phyloP scores from a whole-genome alignment of 176 grass and related monocot species.

The Musa troglodytarum region DNA sequence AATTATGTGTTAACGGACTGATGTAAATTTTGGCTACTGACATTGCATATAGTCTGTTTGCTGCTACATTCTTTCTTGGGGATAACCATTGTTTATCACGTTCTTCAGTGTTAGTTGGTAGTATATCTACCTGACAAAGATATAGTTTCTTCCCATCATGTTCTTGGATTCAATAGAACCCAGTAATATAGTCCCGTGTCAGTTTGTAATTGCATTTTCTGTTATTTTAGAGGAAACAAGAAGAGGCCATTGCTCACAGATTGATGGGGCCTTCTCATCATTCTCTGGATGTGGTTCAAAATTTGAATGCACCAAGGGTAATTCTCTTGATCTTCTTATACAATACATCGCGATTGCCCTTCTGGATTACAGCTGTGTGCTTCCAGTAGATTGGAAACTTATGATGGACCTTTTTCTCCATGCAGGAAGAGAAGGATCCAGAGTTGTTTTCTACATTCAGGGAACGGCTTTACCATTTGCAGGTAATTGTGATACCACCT shows the following conservation, averaged over 20 bases:
- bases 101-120: neutral
- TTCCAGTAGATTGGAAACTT: neutral
- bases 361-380: neutral
- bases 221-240: conserved; percentile 48
- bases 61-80: neutral
- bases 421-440: conserved; percentile 77
- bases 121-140: neutral
- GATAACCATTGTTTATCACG: neutral
- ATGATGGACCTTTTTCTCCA: conserved; percentile 21
- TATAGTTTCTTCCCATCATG: neutral
- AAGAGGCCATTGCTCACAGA: conserved; percentile 64
- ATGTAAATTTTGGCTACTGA: neutral
- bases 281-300: conserved; percentile 53
- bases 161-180: neutral
- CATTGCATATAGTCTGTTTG: neutral
- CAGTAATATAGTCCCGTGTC: neutral
- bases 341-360: neutral
- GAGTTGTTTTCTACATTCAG: conserved; percentile 91
- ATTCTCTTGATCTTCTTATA: conserved; percentile 9
- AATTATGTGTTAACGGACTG: neutral
- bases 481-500: conserved; percentile 28
- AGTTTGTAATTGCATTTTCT: conserved; percentile 13
- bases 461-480: conserved; percentile 79
- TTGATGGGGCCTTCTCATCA: conserved; percentile 64
- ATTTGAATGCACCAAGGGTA: conserved; percentile 73